Conservation (phyloP, 768 basidiomycete species). For the Coprinopsis sp. region DNA sequence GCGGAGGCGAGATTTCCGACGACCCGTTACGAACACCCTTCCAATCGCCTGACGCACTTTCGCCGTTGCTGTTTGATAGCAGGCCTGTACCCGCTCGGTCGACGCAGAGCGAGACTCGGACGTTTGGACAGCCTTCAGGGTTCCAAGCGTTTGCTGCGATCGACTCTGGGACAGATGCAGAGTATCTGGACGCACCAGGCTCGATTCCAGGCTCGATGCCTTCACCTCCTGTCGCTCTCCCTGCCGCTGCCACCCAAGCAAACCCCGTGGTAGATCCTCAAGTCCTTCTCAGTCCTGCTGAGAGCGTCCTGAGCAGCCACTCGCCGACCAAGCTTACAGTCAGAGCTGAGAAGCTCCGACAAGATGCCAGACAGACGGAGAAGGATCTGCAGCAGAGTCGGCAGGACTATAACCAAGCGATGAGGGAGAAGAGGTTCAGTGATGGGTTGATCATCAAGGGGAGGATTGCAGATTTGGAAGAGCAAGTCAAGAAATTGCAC, state of each 20-base stretch:
- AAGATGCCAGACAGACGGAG: conserved; percentile 37
- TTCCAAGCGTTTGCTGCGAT: conserved; percentile 3
- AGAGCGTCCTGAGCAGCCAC: conserved; percentile 29
- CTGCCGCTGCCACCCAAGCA: not conserved
- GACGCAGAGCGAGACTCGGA: not conserved
- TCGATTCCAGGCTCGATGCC: conserved; percentile 7
- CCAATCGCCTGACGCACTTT: conserved; percentile 12
- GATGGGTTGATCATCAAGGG: conserved; percentile 37
- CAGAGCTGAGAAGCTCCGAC: conserved; percentile 34
- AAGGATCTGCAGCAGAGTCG: conserved; percentile 23
- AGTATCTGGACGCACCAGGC: conserved; percentile 1
- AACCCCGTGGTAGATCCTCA: conserved; percentile 10
- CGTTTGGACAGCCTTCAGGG: not conserved
- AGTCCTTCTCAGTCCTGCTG: conserved; percentile 9
- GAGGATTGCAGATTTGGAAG: conserved; percentile 33
- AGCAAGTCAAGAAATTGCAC: conserved; percentile 34
- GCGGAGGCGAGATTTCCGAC: not conserved
- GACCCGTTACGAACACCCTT: conserved; percentile 8
- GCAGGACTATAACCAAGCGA: conserved; percentile 23
- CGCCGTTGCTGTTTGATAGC: conserved; percentile 16
- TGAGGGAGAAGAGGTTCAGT: conserved; percentile 27
- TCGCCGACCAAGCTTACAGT: conserved; percentile 26
- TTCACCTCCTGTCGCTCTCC: not conserved
- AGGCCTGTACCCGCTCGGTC: not conserved
- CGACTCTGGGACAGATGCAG: not conserved